phyloP scores from a whole-genome alignment of 306 rosid genomes.

The Corylus avellana region DNA sequence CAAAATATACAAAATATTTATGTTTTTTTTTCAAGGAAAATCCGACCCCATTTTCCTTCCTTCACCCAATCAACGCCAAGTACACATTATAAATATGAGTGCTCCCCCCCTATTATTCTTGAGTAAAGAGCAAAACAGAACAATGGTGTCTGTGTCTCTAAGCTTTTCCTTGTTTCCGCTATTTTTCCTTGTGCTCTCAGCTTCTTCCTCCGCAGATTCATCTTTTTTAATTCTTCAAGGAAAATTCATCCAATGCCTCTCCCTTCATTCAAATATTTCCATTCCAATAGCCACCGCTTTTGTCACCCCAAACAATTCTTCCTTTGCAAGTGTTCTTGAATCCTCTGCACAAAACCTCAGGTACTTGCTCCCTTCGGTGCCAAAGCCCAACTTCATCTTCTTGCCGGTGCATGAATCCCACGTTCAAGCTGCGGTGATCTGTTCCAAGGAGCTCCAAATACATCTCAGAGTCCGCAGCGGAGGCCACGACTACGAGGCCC shows the following conservation, averaged over 20 bases:
- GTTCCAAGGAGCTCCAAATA: neutral
- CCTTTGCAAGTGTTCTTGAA: neutral
- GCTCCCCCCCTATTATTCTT: too few species aligned
- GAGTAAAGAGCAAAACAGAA: too few species aligned
- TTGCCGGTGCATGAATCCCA: neutral
- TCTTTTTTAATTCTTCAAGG: neutral
- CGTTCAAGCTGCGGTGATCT: neutral
- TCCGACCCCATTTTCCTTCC: too few species aligned
- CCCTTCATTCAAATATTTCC: neutral
- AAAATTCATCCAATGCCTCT: neutral
- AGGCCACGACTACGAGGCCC: constrained; percentile 22
- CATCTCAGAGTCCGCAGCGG: constrained; percentile 3
- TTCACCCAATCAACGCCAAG: too few species aligned
- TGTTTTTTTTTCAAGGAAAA: too few species aligned
- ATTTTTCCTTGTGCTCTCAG: neutral
- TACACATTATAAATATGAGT: too few species aligned
- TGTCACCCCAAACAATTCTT: neutral
- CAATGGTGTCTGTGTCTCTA: too few species aligned
- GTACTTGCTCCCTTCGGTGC: neutral
- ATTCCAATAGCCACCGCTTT: neutral
- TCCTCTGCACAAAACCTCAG: neutral
- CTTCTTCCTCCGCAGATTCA: neutral
- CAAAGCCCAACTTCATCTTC: neutral
- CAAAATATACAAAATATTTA: too few species aligned
- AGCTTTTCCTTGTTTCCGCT: neutral